Evolutionary conservation across 2,329 filamentous ascomycete genomes (phyloP).

Genomic region (Laburnicola sp.): DNA sequence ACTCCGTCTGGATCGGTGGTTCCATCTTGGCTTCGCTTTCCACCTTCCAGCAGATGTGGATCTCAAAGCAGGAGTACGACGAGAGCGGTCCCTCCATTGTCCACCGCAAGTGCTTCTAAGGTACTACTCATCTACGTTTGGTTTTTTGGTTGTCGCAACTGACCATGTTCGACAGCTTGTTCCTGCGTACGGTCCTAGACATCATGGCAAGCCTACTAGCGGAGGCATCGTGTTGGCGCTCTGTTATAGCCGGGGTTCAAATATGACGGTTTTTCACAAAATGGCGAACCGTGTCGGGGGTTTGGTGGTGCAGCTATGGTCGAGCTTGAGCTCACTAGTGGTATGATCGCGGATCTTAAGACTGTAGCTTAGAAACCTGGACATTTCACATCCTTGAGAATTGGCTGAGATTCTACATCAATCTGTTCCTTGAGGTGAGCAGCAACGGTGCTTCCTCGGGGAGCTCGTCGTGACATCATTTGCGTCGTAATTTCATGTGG

Average conservation of each 20-base stretch:
- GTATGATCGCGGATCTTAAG: slow-evolving; percentile 41
- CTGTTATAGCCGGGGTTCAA: slow-evolving; percentile 40
- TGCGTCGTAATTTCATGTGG: neutral
- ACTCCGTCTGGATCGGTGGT: slow-evolving; percentile 99
- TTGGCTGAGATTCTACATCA: slow-evolving; percentile 16
- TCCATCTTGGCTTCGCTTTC: slow-evolving; percentile 99
- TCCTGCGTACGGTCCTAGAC: slow-evolving; percentile 40
- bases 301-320: slow-evolving; percentile 44
- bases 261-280: slow-evolving; percentile 46
- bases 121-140: slow-evolving; percentile 49
- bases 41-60: slow-evolving; percentile 99
- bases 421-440: neutral
- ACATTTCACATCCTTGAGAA: slow-evolving; percentile 38
- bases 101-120: slow-evolving; percentile 99
- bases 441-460: neutral
- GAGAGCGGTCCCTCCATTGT: slow-evolving; percentile 99
- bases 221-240: slow-evolving; percentile 43
- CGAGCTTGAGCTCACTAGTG: slow-evolving; percentile 40
- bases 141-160: slow-evolving; percentile 1
- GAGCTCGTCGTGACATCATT: neutral
- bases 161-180: slow-evolving; percentile 33
- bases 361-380: slow-evolving; percentile 46
- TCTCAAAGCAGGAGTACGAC: slow-evolving; percentile 99
- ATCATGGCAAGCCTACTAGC: slow-evolving; percentile 45
- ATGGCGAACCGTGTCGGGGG: slow-evolving; percentile 42